These are phyloP conservation scores for Parathielavia appendiculata DNA, from an alignment of 495 filamentous ascomycete species.

Conservation along the genomic window DNA sequence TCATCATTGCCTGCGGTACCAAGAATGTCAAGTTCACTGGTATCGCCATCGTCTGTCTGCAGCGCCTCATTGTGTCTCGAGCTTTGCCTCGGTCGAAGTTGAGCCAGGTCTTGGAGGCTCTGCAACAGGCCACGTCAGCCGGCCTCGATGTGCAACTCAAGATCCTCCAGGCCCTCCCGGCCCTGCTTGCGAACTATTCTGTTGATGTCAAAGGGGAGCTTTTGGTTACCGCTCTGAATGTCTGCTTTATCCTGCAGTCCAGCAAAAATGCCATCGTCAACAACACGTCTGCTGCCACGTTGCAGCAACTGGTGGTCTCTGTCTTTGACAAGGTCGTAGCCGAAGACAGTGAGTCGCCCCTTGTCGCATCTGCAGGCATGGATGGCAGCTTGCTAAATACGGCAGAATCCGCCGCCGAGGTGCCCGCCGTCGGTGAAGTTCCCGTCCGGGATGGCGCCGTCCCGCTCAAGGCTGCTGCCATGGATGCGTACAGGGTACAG, in stretches of 20 bases:
- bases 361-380: conserved; percentile 2
- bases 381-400: conserved; percentile 10
- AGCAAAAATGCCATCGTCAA: conserved; percentile 89
- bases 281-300: conserved; percentile 87
- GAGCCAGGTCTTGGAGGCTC: conserved; percentile 76
- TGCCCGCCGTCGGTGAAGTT: conserved; percentile 54
- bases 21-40: conserved; percentile 83
- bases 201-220: conserved; percentile 74
- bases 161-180: conserved; percentile 89
- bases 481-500: conserved; percentile 73
- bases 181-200: conserved; percentile 85
- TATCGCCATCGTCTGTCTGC: conserved; percentile 80
- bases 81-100: conserved; percentile 68
- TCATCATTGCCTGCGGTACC: conserved; percentile 84
- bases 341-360: conserved; percentile 62
- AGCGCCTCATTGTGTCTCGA: conserved; percentile 75
- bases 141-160: conserved; percentile 93
- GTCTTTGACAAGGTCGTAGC: conserved; percentile 84
- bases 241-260: conserved; percentile 83
- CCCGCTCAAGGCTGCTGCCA: conserved; percentile 65
- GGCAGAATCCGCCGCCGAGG: conserved; percentile 44
- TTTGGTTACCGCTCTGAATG: conserved; percentile 72
- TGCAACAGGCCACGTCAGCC: conserved; percentile 68
- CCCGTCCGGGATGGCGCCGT: conserved; percentile 57
- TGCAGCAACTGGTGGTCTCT: conserved; percentile 88